Base-by-base conservation (phyloP, 1,284 basidiomycete genomes). In the Leucoagaricus sp. region DNA sequence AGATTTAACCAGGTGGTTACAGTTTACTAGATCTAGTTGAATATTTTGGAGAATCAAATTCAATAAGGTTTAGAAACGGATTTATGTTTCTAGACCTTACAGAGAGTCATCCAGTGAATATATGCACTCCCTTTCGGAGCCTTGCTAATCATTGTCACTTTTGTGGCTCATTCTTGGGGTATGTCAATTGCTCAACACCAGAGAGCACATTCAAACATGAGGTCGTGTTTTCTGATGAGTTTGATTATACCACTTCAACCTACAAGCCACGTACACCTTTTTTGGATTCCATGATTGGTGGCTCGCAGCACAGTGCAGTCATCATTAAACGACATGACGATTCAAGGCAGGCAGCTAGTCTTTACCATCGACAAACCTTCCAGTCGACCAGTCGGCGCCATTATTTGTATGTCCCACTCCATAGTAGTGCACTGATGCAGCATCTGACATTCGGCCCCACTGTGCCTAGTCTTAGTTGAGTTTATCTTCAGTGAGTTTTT, bases 141-240 rank as follows among this genome's bases (percentile, higher is more conserved):
- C 17, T 48, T 21, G n/a, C n/a, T n/a, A n/a, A n/a, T n/a, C n/a
- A 48, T 23, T 12, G 29, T 21, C 3, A 10, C 34, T 15, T 4
- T 7, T 1, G n/a, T 17, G 6, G 48, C 17, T 36, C 49, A 21
- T 44, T 10, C 15, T 34, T 36, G 13, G 41, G 40, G 3, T 57
- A 29, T 46, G 28, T 57, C 17, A 49, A 57, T 31, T 26, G n/a
- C 4, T 28, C 55, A 12, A 51, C 55, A 13, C 55, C 55, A 8
- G 31, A 34, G 21, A 23, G 7, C 19, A 36, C 36, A n/a, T 46
- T 28, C 9, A 38, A 49, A 0, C 51, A 57, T 17, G 49, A 51
- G 23, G 19, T 57, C 13, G 49, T 28, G 3, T 57, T 57, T 51
- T 57, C 55, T 6, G 33, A 57, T 34, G 55, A 57, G 33, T 57